phyloP scores from a whole-genome alignment of 129 eudicot genomes.

The Dittrichia graveolens region DNA sequence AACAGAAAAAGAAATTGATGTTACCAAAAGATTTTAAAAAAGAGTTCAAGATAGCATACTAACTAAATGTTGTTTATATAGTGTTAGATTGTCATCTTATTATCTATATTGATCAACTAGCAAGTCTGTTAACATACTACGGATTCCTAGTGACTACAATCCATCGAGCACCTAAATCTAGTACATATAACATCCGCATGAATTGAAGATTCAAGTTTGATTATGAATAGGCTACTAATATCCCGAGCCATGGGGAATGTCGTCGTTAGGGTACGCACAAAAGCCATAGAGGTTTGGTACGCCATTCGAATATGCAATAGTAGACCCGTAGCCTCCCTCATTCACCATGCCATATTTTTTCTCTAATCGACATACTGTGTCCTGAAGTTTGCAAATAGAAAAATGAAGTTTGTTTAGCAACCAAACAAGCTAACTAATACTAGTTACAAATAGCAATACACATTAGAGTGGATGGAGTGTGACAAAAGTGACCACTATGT shows the following conservation, averaged over 20 bases:
- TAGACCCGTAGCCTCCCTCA: slow-evolving; percentile 42
- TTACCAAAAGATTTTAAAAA: neutral
- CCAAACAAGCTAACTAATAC: neutral
- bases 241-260: slow-evolving; percentile 30
- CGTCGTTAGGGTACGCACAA: slow-evolving; percentile 39
- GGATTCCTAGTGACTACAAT: neutral
- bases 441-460: slow-evolving; percentile 3
- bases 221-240: slow-evolving; percentile 33
- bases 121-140: slow-evolving; percentile 10
- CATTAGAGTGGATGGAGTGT: neutral
- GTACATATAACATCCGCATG: neutral
- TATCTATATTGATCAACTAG: neutral
- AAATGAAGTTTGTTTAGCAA: neutral
- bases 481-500: no score
- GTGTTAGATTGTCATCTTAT: slow-evolving; percentile 24
- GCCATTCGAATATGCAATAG: slow-evolving; percentile 45
- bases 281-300: slow-evolving; percentile 46
- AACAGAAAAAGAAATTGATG: neutral
- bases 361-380: slow-evolving; percentile 44
- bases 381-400: slow-evolving; percentile 32
- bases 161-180: slow-evolving; percentile 1
- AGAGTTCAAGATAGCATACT: slow-evolving; percentile 6
- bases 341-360: slow-evolving; percentile 40
- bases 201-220: slow-evolving; percentile 30
- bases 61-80: neutral